Base-by-base conservation (phyloP, 2,329 filamentous ascomycete genomes). In the Zasmidium angulare region DNA sequence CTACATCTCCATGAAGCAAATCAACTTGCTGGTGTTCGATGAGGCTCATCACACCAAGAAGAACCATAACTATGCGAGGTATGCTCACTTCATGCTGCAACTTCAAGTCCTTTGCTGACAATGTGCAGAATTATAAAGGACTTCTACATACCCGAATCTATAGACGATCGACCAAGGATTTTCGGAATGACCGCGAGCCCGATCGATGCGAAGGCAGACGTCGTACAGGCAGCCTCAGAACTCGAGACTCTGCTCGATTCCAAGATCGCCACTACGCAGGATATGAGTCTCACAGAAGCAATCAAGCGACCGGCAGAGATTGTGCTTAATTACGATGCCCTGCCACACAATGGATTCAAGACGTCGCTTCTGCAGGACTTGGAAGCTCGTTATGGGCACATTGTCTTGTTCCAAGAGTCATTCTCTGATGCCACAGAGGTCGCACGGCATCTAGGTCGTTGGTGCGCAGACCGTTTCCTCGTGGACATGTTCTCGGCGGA, bases 101-200 rank as follows among this genome's bases (percentile, higher is more conserved):
- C 48, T 2, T 31, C 9, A 20, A 9, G 11, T 22, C 23, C 14
- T 14, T 50, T 19, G 46, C 50, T 67, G 17, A 63, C 46, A 9
- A 19, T 11, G 43, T 58, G 40, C 59, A 83, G 82, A 24, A 95
- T 99, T 59, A 90, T 99, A 76, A 92, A 90, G 68, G 89, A 96
- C 59, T 92, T 90, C 66, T 98, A 97, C 69, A 64, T 85, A 1
- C 75, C 81, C 1, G 78, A 81, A 26, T 76, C 80, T 0, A 63
- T 72, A 0, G 67, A 71, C 0, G 77, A 76, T 50, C 82, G 86
- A 3, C 95, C 95, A 2, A 88, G 87, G 40, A 87, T 99, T 20
- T 89, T 99, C 65, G 93, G 93, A 23, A 97, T 98, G 93, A 99
- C 95, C 1, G 95, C 95, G 7, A 98, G 95, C 0, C 95, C 95